Evolutionary conservation across 2,329 filamentous ascomycete genomes (phyloP).

Genomic region (Pseudogymnoascus sp.): DNA sequence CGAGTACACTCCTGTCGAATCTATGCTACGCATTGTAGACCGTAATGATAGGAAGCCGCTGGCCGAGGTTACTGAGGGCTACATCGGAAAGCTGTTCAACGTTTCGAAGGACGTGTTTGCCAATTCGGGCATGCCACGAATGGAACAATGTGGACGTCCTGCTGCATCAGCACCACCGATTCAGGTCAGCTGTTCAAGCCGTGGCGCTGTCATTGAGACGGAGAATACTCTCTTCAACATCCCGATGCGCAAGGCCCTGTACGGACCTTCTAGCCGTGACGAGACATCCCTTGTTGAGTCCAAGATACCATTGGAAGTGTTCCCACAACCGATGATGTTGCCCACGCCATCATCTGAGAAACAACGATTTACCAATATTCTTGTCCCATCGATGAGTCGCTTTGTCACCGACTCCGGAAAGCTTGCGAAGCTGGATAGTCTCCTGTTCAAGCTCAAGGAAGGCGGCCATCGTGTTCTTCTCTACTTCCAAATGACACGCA

Average conservation of each 20-base stretch:
- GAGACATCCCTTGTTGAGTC: constrained; percentile 69
- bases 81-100: constrained; percentile 70
- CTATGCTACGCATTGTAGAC: constrained; percentile 72
- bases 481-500: constrained; percentile 99
- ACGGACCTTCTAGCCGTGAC: constrained; percentile 53
- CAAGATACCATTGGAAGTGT: constrained; percentile 57
- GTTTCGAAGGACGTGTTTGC: constrained; percentile 60
- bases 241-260: constrained; percentile 65
- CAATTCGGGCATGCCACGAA: constrained; percentile 62
- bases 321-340: constrained; percentile 58
- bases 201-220: constrained; percentile 55
- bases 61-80: constrained; percentile 61
- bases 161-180: constrained; percentile 78
- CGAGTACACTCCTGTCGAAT: constrained; percentile 62
- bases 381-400: constrained; percentile 90
- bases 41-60: constrained; percentile 59
- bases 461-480: constrained; percentile 87
- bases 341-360: constrained; percentile 74
- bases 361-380: constrained; percentile 80
- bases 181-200: constrained; percentile 66
- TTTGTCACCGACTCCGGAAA: constrained; percentile 98
- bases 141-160: constrained; percentile 77
- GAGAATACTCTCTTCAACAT: constrained; percentile 72
- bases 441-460: constrained; percentile 84
- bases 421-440: constrained; percentile 78